phyloP scores from a whole-genome alignment of 139 green algal genomes.

The Mesotaenium endlicherianum region DNA sequence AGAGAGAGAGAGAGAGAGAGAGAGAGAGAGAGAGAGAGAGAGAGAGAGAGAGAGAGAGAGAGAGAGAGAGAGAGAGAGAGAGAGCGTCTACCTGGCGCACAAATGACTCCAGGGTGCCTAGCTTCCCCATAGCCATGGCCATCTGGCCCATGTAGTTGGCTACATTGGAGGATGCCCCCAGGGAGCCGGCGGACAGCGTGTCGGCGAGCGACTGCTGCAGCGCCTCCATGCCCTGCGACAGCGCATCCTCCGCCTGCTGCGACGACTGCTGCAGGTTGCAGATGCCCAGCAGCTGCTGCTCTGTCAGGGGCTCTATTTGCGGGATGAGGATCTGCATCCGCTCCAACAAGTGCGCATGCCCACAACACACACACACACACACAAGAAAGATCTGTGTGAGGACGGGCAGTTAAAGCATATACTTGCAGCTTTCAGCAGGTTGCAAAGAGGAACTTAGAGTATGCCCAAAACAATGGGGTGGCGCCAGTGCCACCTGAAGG shows the following conservation, averaged over 20 bases:
- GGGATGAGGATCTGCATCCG: conserved; percentile 48
- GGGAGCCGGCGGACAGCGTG: conserved; percentile 28
- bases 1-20: neutral
- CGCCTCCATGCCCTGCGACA: conserved; percentile 50
- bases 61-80: neutral
- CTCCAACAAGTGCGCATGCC: neutral
- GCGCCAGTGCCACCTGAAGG: no score
- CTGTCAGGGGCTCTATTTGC: conserved; percentile 46
- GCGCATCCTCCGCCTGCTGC: conserved; percentile 47
- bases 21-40: conserved; percentile 10
- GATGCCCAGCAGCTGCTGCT: conserved; percentile 49
- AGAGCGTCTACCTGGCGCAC: conserved; percentile 22
- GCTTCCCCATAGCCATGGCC: conserved; percentile 54
- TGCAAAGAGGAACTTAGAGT: no score
- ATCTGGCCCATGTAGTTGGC: conserved; percentile 55
- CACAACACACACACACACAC: neutral
- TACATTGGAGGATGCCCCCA: conserved; percentile 45
- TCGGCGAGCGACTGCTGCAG: conserved; percentile 53
- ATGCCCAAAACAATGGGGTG: no score
- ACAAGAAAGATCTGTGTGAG: neutral
- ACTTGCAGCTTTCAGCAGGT: no score
- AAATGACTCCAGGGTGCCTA: conserved; percentile 50
- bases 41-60: conserved; percentile 11
- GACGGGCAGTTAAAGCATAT: neutral
- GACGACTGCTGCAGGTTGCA: conserved; percentile 50